Conservation (phyloP, 1,284 basidiomycete species). For the Pyrrhoderma lamaoense region DNA sequence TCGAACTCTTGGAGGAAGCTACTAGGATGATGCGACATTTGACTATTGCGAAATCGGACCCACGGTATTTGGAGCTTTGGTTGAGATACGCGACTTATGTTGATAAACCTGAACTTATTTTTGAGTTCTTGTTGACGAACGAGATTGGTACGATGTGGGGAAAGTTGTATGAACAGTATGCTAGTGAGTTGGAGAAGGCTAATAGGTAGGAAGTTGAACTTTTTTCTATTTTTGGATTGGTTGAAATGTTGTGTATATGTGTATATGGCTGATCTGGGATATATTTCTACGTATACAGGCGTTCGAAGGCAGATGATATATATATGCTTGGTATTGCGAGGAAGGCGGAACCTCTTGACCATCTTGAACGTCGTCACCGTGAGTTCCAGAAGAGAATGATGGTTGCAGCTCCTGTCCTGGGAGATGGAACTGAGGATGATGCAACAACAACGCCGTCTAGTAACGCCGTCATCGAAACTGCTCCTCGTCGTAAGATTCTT, state of each 20-base stretch:
- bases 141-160: constrained; percentile 83
- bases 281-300: constrained; percentile 50
- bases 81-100: constrained; percentile 82
- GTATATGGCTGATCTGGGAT: too few species aligned
- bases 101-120: constrained; percentile 68
- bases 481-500: constrained; percentile 11
- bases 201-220: constrained; percentile 43
- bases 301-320: constrained; percentile 79
- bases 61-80: constrained; percentile 91
- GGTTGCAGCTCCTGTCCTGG: constrained; percentile 34
- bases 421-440: constrained; percentile 24
- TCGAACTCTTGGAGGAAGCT: constrained; percentile 77
- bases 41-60: constrained; percentile 60
- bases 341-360: constrained; percentile 67
- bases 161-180: constrained; percentile 88
- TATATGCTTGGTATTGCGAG: constrained; percentile 84
- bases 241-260: too few species aligned
- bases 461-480: too few species aligned
- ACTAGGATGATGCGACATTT: constrained; percentile 70
- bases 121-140: constrained; percentile 80
- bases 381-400: constrained; percentile 84
- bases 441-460: constrained; percentile 25
- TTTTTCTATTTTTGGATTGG: not conserved
- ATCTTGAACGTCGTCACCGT: constrained; percentile 64
- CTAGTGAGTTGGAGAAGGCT: constrained; percentile 69